Evolutionary conservation across 2,329 filamentous ascomycete species (phyloP).

Genomic region (Colletotrichum paranaense): DNA sequence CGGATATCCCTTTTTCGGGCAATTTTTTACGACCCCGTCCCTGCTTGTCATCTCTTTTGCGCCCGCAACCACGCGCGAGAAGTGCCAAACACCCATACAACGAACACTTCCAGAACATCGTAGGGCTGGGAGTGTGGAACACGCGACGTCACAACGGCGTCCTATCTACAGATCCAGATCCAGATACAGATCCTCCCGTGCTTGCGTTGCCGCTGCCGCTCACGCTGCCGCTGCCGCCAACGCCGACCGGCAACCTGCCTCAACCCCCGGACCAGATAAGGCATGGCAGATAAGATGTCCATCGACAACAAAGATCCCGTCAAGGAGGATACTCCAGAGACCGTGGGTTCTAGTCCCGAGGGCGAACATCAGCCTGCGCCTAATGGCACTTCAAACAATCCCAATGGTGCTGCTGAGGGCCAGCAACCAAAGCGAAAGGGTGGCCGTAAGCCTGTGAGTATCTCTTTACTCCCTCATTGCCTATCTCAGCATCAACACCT

Average conservation of each 20-base stretch:
- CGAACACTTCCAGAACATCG: constrained; percentile 42
- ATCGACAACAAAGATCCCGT: constrained; percentile 69
- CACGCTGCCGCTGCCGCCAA: constrained; percentile 47
- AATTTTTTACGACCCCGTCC: constrained; percentile 42
- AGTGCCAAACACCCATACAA: constrained; percentile 45
- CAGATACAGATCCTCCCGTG: constrained; percentile 20
- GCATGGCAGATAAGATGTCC: constrained; percentile 76
- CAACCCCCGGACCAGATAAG: constrained; percentile 49
- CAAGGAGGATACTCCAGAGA: constrained; percentile 72
- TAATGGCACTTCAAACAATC: constrained; percentile 45
- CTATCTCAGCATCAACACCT: constrained; percentile 11
- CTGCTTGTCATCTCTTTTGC: constrained; percentile 42
- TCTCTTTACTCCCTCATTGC: constrained; percentile 38
- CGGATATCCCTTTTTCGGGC: constrained; percentile 37
- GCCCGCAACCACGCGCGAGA: constrained; percentile 47
- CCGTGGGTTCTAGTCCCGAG: constrained; percentile 70
- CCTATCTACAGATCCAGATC: constrained; percentile 41
- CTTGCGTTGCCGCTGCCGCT: constrained; percentile 7
- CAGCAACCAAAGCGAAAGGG: constrained; percentile 93
- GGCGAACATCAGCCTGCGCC: constrained; percentile 55
- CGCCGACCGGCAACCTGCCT: constrained; percentile 41
- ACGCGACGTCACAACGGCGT: constrained; percentile 48
- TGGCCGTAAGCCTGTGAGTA: constrained; percentile 95
- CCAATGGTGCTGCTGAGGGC: constrained; percentile 56
- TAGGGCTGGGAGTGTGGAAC: constrained; percentile 38